Conservation (phyloP, 306 rosid genomes). For the Prunus salicina region DNA sequence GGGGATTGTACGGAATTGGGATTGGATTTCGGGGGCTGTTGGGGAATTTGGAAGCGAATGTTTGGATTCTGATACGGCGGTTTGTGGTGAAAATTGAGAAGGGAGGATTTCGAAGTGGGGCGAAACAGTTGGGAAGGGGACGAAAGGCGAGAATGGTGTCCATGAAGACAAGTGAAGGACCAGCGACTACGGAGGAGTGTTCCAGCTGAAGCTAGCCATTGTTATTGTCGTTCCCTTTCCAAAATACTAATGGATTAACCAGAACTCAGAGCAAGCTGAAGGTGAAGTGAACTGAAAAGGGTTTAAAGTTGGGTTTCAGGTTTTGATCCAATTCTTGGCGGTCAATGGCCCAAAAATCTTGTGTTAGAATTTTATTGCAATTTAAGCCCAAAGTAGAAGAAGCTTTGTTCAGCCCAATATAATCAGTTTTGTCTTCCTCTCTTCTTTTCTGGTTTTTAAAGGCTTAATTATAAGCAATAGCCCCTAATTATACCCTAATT, state of each 20-base stretch:
- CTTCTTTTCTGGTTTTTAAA: too few relatives aligned
- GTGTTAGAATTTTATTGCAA: not conserved
- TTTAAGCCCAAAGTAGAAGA: not conserved
- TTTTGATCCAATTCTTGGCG: not conserved
- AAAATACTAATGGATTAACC: not conserved
- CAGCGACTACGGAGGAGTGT: not conserved
- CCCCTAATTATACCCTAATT: too few relatives aligned
- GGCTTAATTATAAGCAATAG: too few relatives aligned
- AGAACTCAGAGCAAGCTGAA: not conserved
- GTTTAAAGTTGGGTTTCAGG: not conserved
- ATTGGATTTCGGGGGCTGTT: conserved; percentile 1
- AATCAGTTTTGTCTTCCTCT: not conserved
- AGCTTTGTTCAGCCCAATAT: not conserved
- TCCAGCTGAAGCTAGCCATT: conserved; percentile 5
- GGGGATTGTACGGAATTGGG: conserved; percentile 6
- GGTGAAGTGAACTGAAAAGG: not conserved
- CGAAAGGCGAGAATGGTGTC: conserved; percentile 36
- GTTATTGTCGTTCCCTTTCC: not conserved
- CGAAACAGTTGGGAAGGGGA: conserved; percentile 13
- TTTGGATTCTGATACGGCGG: conserved; percentile 29
- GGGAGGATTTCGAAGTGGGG: not conserved
- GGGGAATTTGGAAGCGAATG: conserved; percentile 18
- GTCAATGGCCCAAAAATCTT: not conserved
- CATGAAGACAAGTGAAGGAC: conserved; percentile 19
- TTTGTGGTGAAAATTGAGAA: conserved; percentile 12